Percentiles rank a stretch among this genome's conserved stretches.
Evolutionary conservation across 2,329 filamentous ascomycete genomes (phyloP).

Genomic region (Penicillium sp.): DNA sequence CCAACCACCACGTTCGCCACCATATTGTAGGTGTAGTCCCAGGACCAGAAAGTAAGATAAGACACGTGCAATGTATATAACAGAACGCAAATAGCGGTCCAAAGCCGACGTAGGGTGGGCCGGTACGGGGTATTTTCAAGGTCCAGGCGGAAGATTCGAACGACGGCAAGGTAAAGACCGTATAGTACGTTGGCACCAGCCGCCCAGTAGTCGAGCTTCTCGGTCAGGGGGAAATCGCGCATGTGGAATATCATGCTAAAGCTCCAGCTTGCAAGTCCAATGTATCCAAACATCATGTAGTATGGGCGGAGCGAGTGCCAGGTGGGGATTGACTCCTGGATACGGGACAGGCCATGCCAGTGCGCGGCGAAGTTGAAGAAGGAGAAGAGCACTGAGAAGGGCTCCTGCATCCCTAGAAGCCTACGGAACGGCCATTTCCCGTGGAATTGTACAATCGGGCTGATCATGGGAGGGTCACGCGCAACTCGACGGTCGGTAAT

Average conservation of each 20-base stretch:
- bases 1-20: slow-evolving; percentile 84
- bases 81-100: slow-evolving; percentile 69
- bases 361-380: slow-evolving; percentile 88
- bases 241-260: slow-evolving; percentile 92
- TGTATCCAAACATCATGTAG: slow-evolving; percentile 75
- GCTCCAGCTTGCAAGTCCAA: slow-evolving; percentile 79
- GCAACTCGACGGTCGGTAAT: slow-evolving; percentile 70
- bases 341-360: slow-evolving; percentile 67
- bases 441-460: slow-evolving; percentile 84
- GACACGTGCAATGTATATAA: slow-evolving; percentile 75
- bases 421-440: slow-evolving; percentile 98
- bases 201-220: slow-evolving; percentile 94
- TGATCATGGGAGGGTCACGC: slow-evolving; percentile 60
- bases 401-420: slow-evolving; percentile 89
- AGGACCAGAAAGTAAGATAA: slow-evolving; percentile 80
- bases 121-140: slow-evolving; percentile 48
- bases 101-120: slow-evolving; percentile 62
- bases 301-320: slow-evolving; percentile 74
- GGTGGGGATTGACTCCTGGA: slow-evolving; percentile 68
- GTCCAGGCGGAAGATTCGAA: slow-evolving; percentile 83
- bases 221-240: slow-evolving; percentile 78
- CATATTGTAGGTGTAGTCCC: slow-evolving; percentile 99
- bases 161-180: slow-evolving; percentile 78
- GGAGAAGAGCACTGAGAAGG: slow-evolving; percentile 89
- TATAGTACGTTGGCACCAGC: slow-evolving; percentile 89